Conservation (phyloP, 2,329 filamentous ascomycete species). For the Dichotomopilus funicola region DNA sequence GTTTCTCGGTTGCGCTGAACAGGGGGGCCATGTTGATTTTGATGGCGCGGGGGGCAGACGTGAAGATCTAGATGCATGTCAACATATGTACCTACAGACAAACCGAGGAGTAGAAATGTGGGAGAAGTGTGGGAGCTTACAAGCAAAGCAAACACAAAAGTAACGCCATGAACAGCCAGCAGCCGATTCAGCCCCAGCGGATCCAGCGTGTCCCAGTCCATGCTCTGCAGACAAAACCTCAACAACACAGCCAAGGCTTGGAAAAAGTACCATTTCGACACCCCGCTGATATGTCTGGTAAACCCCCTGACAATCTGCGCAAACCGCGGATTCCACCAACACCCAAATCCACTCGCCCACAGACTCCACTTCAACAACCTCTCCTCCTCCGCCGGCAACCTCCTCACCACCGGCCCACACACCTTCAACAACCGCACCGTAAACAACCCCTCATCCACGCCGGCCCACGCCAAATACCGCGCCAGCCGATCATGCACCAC, state of each 20-base stretch:
- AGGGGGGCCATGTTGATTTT: slow-evolving; percentile 52
- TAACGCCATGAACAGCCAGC: slow-evolving; percentile 48
- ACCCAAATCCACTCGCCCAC: slow-evolving; percentile 42
- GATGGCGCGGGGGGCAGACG: slow-evolving; percentile 39
- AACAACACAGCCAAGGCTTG: slow-evolving; percentile 54
- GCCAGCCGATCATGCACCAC: slow-evolving; percentile 27
- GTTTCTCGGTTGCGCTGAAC: slow-evolving; percentile 33
- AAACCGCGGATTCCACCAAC: slow-evolving; percentile 66
- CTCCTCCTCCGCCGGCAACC: slow-evolving; percentile 37
- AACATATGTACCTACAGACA: background rate
- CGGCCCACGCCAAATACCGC: slow-evolving; percentile 1
- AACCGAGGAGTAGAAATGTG: slow-evolving; percentile 7
- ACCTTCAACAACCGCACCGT: slow-evolving; percentile 9
- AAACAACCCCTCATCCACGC: background rate
- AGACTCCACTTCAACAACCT: slow-evolving; percentile 43
- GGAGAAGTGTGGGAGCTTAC: no score
- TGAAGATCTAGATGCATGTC: slow-evolving; percentile 46
- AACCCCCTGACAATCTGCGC: slow-evolving; percentile 54
- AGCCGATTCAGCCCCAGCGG: slow-evolving; percentile 36
- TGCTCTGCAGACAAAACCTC: slow-evolving; percentile 43
- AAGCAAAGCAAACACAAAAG: slow-evolving; percentile 45
- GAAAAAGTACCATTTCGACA: slow-evolving; percentile 59
- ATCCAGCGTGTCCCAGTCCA: slow-evolving; percentile 36
- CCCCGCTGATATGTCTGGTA: slow-evolving; percentile 51
- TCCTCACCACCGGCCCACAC: slow-evolving; percentile 27